Base-by-base conservation (phyloP, 768 basidiomycete genomes). In the Lentinula lateritia region DNA sequence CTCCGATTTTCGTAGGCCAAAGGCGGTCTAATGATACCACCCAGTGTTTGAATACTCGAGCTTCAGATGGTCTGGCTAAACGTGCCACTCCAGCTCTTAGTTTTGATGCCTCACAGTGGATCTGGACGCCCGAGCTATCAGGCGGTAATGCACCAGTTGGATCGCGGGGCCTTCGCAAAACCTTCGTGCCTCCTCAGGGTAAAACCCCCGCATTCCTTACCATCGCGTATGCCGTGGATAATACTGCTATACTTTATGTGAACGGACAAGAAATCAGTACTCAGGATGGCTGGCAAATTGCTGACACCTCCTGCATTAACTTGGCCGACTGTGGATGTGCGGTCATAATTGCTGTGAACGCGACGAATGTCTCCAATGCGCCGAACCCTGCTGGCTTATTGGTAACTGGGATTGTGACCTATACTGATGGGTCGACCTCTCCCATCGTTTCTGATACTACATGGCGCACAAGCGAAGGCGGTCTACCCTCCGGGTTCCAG, bases 291-390 rank as follows among this genome's bases (percentile, higher is more conserved):
- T 63, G 50, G 20, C 12, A 32, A 20, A 58, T 60, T 1, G 57
- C 63, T 4, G 68, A 71, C 28, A 62, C 67, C 6, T 72, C 56
- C 28, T 60, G 58, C 20, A 61, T 71, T 8, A 12, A 65, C 7
- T 65, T 73, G 46, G 36, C 42, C 4, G 28, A 52, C 52, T 8
- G 20, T 64, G 2, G 36, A 38, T 58, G 54, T 3, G 64, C 66
- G 9, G 64, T 65, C 32, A 55, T 70, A 2, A 73, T 75, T 35
- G 72, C 72, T 3, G 43, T 74, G n/a, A 64, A 63, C 18, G 74
- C 66, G 0, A 72, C 69, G 13, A 74, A 74, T 50, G 45, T 67
- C 28, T 46, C 54, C 9, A 59, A 9, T 13, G 23, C 23, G 23
- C 48, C 39, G 28, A 41, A 64, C 2, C 68, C 70, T 15, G 73